Conservation (phyloP, 495 filamentous ascomycete genomes). For the Lepidopterella palustris region DNA sequence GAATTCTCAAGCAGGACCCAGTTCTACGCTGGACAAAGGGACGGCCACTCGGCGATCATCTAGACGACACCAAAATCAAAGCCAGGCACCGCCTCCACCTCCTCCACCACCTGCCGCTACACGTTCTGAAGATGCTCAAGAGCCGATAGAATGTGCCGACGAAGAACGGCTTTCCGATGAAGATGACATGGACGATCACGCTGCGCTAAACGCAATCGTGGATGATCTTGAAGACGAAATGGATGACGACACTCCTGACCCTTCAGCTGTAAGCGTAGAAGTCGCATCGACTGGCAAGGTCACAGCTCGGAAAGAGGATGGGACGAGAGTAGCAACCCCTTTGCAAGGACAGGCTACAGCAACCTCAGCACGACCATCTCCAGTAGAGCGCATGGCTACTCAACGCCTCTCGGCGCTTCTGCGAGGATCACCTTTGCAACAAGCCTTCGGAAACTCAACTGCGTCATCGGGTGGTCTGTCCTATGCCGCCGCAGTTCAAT, state of each 20-base stretch:
- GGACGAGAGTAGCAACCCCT: constrained; percentile 82
- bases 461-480: constrained; percentile 52
- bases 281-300: constrained; percentile 85
- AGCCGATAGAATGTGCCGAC: constrained; percentile 87
- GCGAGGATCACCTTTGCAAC: constrained; percentile 35
- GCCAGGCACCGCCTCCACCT: constrained; percentile 38
- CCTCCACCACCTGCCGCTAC: constrained; percentile 45
- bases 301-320: constrained; percentile 94
- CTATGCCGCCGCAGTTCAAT: constrained; percentile 75
- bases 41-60: constrained; percentile 29
- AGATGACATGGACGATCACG: constrained; percentile 63
- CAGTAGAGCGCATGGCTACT: constrained; percentile 31
- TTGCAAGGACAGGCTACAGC: constrained; percentile 51
- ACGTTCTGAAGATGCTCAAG: constrained; percentile 29
- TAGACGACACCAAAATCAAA: constrained; percentile 46
- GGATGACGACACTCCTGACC: constrained; percentile 69
- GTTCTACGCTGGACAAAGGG: constrained; percentile 38
- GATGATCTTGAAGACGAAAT: constrained; percentile 87
- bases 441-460: constrained; percentile 34
- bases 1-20: constrained; percentile 42
- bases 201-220: constrained; percentile 76
- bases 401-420: constrained; percentile 44
- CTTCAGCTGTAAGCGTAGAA: constrained; percentile 87
- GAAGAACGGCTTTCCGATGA: constrained; percentile 78
- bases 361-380: constrained; percentile 35